Conservation (phyloP, 352 stramenopile species). For the Phytopythium cucurbitacearum region DNA sequence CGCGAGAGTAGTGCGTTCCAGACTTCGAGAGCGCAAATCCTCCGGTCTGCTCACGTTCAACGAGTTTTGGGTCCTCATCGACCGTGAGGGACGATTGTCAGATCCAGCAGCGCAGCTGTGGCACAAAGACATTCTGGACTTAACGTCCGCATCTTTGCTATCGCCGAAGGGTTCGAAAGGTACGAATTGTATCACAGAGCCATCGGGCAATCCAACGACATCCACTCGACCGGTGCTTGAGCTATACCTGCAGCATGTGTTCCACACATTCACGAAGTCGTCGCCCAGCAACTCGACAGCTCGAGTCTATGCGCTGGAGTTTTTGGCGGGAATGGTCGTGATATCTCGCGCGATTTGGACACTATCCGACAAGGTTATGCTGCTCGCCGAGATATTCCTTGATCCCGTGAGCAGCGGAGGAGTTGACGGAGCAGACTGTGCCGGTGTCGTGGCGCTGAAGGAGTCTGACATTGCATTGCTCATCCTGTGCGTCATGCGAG, state of each 20-base stretch:
- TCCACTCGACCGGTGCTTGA: slow-evolving; percentile 23
- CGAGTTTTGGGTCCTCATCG: slow-evolving; percentile 25
- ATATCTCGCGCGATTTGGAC: slow-evolving; percentile 62
- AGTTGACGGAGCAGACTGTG: background rate
- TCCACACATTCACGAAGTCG: slow-evolving; percentile 38
- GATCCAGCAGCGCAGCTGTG: slow-evolving; percentile 33
- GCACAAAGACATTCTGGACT: background rate
- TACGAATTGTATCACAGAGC: too few species aligned
- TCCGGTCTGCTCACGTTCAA: slow-evolving; percentile 29
- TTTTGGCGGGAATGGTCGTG: slow-evolving; percentile 51
- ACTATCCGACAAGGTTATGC: slow-evolving; percentile 42
- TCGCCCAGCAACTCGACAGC: slow-evolving; percentile 2
- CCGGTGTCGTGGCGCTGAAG: slow-evolving; percentile 27
- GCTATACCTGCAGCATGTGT: slow-evolving; percentile 55
- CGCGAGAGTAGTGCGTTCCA: slow-evolving; percentile 23
- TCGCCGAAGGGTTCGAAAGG: too few species aligned
- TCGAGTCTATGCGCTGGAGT: slow-evolving; percentile 53
- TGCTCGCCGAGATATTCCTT: slow-evolving; percentile 57
- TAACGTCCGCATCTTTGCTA: background rate
- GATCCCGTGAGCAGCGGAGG: slow-evolving; percentile 21
- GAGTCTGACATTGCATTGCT: slow-evolving; percentile 50
- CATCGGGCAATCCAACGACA: too few species aligned
- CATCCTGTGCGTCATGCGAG: slow-evolving; percentile 56
- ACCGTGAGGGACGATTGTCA: too few species aligned
- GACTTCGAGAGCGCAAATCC: slow-evolving; percentile 20